phyloP scores from a whole-genome alignment of 108 stramenopile species.

The Chaetoceros muelleri region DNA sequence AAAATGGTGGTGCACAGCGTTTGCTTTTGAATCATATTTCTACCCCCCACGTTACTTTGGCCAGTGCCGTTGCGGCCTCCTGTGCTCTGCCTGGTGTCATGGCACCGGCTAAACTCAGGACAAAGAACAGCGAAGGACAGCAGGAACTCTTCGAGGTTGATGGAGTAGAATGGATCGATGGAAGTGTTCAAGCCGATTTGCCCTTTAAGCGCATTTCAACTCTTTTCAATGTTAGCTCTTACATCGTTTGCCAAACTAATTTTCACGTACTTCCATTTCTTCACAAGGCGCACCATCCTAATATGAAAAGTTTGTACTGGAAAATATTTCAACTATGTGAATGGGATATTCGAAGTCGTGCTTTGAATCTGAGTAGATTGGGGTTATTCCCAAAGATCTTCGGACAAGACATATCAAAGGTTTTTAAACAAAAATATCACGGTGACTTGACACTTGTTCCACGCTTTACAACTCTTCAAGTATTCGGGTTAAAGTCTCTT shows the following conservation, averaged over 20 bases:
- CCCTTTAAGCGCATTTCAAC: slow-evolving; percentile 89
- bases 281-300: slow-evolving; percentile 79
- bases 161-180: slow-evolving; percentile 93
- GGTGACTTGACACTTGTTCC: slow-evolving; percentile 81
- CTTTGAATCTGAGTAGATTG: slow-evolving; percentile 61
- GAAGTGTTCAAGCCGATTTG: slow-evolving; percentile 86
- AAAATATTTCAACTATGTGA: slow-evolving; percentile 71
- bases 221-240: slow-evolving; percentile 84
- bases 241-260: slow-evolving; percentile 85
- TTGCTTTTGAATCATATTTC: slow-evolving; percentile 86
- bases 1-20: slow-evolving; percentile 66
- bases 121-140: slow-evolving; percentile 69
- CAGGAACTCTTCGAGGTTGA: slow-evolving; percentile 87
- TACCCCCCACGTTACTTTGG: slow-evolving; percentile 86
- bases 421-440: slow-evolving; percentile 91
- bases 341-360: slow-evolving; percentile 78
- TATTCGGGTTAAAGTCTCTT: slow-evolving; percentile 75
- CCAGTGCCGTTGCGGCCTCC: slow-evolving; percentile 80
- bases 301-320: slow-evolving; percentile 54
- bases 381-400: slow-evolving; percentile 85
- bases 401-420: slow-evolving; percentile 85
- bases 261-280: slow-evolving; percentile 88
- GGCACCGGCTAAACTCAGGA: slow-evolving; percentile 76
- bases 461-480: slow-evolving; percentile 70
- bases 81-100: slow-evolving; percentile 90